Conservation (phyloP, 1,284 basidiomycete species). For the Taiwanofungus camphoratus region DNA sequence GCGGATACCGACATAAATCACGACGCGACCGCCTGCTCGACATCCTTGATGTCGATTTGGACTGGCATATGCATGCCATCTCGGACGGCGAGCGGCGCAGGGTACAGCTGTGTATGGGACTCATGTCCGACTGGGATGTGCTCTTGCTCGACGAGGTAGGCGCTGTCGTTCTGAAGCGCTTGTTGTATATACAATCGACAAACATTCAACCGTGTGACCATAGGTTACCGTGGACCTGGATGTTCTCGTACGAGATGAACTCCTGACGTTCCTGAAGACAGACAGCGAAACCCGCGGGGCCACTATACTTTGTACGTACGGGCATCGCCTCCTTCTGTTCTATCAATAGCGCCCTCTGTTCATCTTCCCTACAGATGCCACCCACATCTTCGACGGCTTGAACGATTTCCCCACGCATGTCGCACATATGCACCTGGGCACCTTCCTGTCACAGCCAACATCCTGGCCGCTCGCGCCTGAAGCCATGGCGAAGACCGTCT, state of each 20-base stretch:
- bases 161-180: background rate
- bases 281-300: conserved; percentile 82
- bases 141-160: conserved; percentile 88
- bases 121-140: conserved; percentile 95
- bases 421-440: conserved; percentile 83
- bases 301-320: conserved; percentile 79
- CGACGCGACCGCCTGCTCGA: conserved; percentile 83
- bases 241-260: conserved; percentile 88
- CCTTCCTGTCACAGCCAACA: conserved; percentile 59
- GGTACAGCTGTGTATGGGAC: conserved; percentile 94
- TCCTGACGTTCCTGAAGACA: conserved; percentile 81
- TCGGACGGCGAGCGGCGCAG: conserved; percentile 93
- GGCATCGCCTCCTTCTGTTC: background rate
- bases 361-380: conserved; percentile 60
- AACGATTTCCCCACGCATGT: conserved; percentile 85
- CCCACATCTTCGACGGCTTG: conserved; percentile 93
- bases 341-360: background rate
- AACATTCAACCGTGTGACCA: background rate
- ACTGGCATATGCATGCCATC: conserved; percentile 91
- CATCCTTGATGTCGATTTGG: conserved; percentile 91
- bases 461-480: conserved; percentile 52
- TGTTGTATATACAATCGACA: background rate
- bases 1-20: conserved; percentile 91
- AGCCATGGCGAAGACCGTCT: conserved; percentile 7
- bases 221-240: conserved; percentile 98